phyloP scores from a whole-genome alignment of 345 rosid species.

The Punica granatum region DNA sequence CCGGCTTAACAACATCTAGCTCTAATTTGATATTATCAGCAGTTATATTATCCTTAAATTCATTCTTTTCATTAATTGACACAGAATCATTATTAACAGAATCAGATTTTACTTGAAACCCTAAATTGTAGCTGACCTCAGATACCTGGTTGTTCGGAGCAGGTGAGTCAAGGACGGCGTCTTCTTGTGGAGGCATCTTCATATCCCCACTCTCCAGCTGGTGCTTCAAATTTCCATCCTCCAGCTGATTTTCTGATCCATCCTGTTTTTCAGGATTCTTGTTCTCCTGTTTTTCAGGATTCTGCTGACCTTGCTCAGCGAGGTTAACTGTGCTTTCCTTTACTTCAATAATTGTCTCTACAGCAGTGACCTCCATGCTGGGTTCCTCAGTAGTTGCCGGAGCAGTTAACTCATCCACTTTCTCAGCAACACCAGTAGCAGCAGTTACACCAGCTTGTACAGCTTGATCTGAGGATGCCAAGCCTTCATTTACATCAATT shows the following conservation, averaged over 20 bases:
- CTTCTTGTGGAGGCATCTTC: slow-evolving; percentile 34
- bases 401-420: slow-evolving; percentile 19
- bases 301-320: slow-evolving; percentile 26
- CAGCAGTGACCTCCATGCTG: slow-evolving; percentile 15
- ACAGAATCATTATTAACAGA: slow-evolving; percentile 98
- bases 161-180: slow-evolving; percentile 46
- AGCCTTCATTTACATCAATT: slow-evolving; percentile 34
- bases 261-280: slow-evolving; percentile 3
- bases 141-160: slow-evolving; percentile 88
- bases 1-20: slow-evolving; percentile 77
- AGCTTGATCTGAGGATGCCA: slow-evolving; percentile 18
- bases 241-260: slow-evolving; percentile 28
- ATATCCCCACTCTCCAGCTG: slow-evolving; percentile 32
- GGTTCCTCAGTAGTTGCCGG: slow-evolving; percentile 16
- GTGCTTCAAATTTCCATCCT: slow-evolving; percentile 28
- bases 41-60: slow-evolving; percentile 91
- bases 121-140: slow-evolving; percentile 92
- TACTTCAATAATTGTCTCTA: background rate
- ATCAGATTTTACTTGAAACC: slow-evolving; percentile 98
- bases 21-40: slow-evolving; percentile 98
- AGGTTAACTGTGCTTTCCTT: slow-evolving; percentile 3
- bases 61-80: slow-evolving; percentile 91
- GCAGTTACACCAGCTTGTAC: slow-evolving; percentile 10
- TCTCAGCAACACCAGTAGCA: slow-evolving; percentile 13
- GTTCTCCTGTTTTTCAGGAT: slow-evolving; percentile 12